These are phyloP conservation scores for Trichoderma gracile DNA, from an alignment of 2,329 filamentous ascomycete species.

Conservation along the genomic window DNA sequence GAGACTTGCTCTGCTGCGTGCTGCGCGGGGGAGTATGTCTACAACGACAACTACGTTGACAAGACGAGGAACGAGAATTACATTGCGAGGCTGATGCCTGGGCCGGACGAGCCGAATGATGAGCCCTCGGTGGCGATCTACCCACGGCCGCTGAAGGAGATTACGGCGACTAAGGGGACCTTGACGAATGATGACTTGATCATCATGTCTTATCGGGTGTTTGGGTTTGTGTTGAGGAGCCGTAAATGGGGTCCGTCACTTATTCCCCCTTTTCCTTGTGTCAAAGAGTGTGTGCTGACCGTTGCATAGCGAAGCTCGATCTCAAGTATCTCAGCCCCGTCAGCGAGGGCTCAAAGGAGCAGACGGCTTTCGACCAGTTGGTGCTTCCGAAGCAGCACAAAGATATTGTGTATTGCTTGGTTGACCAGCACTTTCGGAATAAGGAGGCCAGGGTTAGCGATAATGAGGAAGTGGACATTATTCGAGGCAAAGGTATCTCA, in stretches of 20 bases:
- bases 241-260: conserved; percentile 38
- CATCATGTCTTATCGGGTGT: conserved; percentile 39
- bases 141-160: conserved; percentile 10
- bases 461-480: conserved; percentile 14
- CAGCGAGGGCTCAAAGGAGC: background rate
- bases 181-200: conserved; percentile 33
- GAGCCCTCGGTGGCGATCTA: conserved; percentile 5
- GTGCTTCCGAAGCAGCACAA: conserved; percentile 30
- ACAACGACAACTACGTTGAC: conserved; percentile 21
- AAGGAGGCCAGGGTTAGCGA: conserved; percentile 26
- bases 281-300: background rate
- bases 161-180: background rate
- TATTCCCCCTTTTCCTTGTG: background rate
- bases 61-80: conserved; percentile 17
- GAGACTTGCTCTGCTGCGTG: background rate
- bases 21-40: background rate
- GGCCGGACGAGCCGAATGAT: background rate
- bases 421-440: conserved; percentile 27
- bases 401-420: conserved; percentile 11
- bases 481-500: conserved; percentile 15
- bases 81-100: conserved; percentile 4
- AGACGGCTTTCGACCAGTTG: conserved; percentile 34
- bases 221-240: conserved; percentile 38
- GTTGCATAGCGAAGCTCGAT: conserved; percentile 2
- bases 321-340: conserved; percentile 3